phyloP scores from a whole-genome alignment of 169 alveolate species.

The Blepharisma undulans region DNA sequence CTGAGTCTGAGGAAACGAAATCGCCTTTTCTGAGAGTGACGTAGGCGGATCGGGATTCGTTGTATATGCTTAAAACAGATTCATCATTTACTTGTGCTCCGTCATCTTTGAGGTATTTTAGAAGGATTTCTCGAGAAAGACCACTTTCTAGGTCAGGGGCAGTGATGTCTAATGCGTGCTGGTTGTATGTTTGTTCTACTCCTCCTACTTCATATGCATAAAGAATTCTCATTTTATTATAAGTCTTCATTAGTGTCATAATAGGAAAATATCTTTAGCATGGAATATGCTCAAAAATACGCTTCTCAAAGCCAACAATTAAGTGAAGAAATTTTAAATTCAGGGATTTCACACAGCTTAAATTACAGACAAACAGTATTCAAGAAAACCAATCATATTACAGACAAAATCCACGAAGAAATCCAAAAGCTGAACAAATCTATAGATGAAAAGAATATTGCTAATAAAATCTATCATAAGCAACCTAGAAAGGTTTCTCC shows the following conservation, averaged over 20 bases:
- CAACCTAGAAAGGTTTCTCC: background rate
- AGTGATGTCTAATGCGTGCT: background rate
- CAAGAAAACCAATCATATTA: background rate
- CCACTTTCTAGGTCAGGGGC: background rate
- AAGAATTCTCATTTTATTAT: constrained; percentile 41
- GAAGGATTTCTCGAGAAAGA: constrained; percentile 9
- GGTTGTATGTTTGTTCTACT: constrained; percentile 7
- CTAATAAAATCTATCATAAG: background rate
- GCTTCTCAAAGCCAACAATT: background rate
- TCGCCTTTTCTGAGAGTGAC: constrained; percentile 2
- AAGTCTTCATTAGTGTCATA: constrained; percentile 90
- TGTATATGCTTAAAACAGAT: background rate
- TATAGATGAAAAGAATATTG: background rate
- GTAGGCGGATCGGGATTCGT: background rate
- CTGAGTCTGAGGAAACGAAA: background rate
- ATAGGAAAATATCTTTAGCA: background rate
- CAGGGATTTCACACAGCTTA: background rate
- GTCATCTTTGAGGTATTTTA: background rate
- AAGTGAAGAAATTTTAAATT: background rate
- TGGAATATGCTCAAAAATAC: background rate
- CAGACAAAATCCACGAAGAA: background rate
- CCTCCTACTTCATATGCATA: constrained; percentile 20
- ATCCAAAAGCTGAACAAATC: background rate
- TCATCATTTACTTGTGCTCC: background rate
- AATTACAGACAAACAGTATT: background rate